Evolutionary conservation across 805 yeast species (phyloP), one percentile per base, ranked within the genome.

Genomic region (Komagataella kurtzmanii): DNA sequence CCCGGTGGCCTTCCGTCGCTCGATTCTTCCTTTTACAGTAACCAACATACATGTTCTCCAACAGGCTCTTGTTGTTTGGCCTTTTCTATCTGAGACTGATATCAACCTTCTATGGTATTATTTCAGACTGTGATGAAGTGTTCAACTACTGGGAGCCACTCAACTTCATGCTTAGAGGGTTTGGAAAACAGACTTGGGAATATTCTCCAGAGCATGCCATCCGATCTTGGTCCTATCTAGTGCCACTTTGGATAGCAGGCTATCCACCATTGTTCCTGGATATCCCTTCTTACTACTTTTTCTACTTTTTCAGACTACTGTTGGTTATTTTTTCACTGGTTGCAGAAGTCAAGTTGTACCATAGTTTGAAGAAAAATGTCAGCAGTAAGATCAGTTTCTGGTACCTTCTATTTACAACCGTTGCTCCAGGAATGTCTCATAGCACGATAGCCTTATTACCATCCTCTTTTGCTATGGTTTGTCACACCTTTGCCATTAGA

Each of bases 161-260:
- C 53, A 90, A 91, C 62, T 72, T 84, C 50, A 57, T 90, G 43
- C 65, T 83, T 1, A 75, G 96, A 56, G 85, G 84, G 2, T 88
- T 88, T 64, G 98, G 97, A 1, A 85, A 89, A 58, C 89, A 89
- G 65, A 90, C 97, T 0, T 90, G 97, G 97, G 97, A 90, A 62
- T 91, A 90, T 64, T 87, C 96, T 0, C 97, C 97, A 0, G 85
- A 76, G 51, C 88, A 78, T 60, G 88, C 96, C 17, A 87, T 90
- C 51, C 69, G 98, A 56, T 87, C 96, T 2, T 91, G 93, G 81
- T 75, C 85, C 2, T 89, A 85, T 58, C 67, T 90, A 24, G 54
- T 80, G 6, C 86, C 79, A 1, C 75, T 73, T 57, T 24, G 44
- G 19, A 23, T 24, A n/a, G 14, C 48, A 17, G 12, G 21, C 36